phyloP scores from a whole-genome alignment of 1,284 basidiomycete species.

The Apiotrichum porosum region DNA sequence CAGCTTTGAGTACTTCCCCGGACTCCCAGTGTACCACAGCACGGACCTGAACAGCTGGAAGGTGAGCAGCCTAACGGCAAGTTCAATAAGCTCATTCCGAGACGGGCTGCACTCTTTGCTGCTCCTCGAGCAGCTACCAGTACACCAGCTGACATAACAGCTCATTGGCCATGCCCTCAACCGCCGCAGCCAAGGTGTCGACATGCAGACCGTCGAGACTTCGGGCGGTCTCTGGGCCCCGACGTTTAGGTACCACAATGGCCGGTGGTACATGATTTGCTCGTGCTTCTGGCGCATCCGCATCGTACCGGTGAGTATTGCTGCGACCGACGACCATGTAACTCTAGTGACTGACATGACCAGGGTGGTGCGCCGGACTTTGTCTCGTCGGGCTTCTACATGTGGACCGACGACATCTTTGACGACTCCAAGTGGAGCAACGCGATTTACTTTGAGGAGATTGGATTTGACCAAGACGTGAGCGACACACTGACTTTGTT shows the following conservation, averaged over 20 bases:
- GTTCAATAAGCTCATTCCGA: too few species aligned
- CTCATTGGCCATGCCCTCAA: constrained; percentile 30
- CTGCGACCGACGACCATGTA: too few species aligned
- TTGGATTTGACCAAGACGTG: constrained; percentile 31
- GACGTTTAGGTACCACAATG: background rate
- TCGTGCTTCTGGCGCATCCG: too few species aligned
- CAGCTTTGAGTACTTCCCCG: constrained; percentile 34
- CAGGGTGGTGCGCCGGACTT: background rate
- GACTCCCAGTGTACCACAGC: constrained; percentile 29
- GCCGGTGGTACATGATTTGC: constrained; percentile 2
- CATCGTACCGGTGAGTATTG: too few species aligned
- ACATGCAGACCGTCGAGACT: background rate
- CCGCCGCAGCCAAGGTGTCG: too few species aligned
- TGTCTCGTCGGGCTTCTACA: too few species aligned
- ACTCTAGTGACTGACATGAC: background rate
- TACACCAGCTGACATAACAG: background rate
- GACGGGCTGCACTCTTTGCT: too few species aligned
- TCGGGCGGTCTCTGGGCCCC: background rate
- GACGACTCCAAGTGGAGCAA: constrained; percentile 27
- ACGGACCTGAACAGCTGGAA: constrained; percentile 30
- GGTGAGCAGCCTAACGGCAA: constrained; percentile 10
- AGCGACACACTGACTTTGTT: too few species aligned
- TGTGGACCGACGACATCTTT: constrained; percentile 31
- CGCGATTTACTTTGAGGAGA: constrained; percentile 23
- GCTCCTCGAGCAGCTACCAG: too few species aligned